Percentiles rank a stretch among this genome's conserved stretches.
Evolutionary conservation across 2,329 filamentous ascomycete species (phyloP).

Genomic region (Pseudogymnoascus sp.): DNA sequence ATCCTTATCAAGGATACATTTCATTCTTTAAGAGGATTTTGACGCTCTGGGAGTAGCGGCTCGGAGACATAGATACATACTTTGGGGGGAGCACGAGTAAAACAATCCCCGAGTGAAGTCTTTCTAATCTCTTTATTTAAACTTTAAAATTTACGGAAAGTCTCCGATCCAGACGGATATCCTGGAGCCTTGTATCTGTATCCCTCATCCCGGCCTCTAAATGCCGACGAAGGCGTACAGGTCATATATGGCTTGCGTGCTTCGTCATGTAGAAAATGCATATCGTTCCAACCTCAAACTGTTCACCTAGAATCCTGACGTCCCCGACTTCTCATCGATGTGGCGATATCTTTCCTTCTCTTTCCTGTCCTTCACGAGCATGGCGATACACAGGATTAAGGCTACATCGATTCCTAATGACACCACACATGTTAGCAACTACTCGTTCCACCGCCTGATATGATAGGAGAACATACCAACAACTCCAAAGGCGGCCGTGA

Average conservation of each 20-base stretch:
- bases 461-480: slow-evolving; percentile 44
- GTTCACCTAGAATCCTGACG: slow-evolving; percentile 38
- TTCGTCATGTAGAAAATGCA: not conserved
- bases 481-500: slow-evolving; percentile 72
- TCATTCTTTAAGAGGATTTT: no score
- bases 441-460: not conserved
- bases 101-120: not conserved
- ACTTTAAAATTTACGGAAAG: not conserved
- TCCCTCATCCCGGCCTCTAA: not conserved
- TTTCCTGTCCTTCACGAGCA: slow-evolving; percentile 71
- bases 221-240: not conserved
- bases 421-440: not conserved
- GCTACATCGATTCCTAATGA: slow-evolving; percentile 52
- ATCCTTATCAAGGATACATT: no score
- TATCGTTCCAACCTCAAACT: no score
- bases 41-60: no score
- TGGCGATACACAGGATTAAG: slow-evolving; percentile 62
- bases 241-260: not conserved
- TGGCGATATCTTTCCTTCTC: slow-evolving; percentile 70
- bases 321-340: slow-evolving; percentile 71
- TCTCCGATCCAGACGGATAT: not conserved
- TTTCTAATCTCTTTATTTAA: not conserved
- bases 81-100: not conserved
- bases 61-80: no score
- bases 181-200: not conserved